phyloP scores from a whole-genome alignment of 805 yeast species.

The Hanseniaspora singularis region DNA sequence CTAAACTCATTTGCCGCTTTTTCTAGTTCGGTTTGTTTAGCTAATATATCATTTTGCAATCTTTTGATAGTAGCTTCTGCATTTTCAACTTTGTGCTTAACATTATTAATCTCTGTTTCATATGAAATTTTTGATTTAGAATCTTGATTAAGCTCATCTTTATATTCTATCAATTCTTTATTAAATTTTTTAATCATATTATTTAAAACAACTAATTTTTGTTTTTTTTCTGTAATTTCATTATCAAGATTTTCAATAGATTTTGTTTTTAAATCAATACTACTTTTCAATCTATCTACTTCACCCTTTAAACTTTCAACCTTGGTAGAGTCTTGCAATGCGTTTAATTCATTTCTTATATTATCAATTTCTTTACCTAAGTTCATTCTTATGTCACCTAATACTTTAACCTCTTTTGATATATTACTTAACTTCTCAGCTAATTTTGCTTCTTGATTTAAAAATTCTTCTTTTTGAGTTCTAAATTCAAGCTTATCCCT shows the following conservation, averaged over 20 bases:
- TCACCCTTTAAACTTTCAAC: conserved; percentile 22
- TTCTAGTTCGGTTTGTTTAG: too few relatives aligned
- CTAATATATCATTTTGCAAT: too few relatives aligned
- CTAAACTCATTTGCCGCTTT: too few relatives aligned
- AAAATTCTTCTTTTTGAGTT: neutral
- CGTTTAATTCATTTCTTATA: conserved; percentile 22
- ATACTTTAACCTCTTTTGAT: conserved; percentile 27
- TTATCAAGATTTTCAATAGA: conserved; percentile 23
- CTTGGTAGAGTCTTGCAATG: conserved; percentile 25
- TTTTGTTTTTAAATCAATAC: conserved; percentile 21
- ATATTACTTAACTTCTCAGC: conserved; percentile 18
- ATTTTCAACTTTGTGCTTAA: too few relatives aligned
- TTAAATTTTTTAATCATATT: conserved; percentile 16
- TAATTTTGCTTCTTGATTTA: conserved; percentile 1
- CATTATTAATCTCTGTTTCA: too few relatives aligned
- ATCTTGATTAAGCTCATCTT: too few relatives aligned
- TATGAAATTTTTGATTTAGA: too few relatives aligned
- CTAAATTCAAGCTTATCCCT: conserved; percentile 1
- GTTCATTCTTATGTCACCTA: conserved; percentile 24
- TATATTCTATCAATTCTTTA: conserved; percentile 17
- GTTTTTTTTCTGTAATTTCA: conserved; percentile 20
- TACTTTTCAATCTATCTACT: conserved; percentile 21
- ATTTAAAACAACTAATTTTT: conserved; percentile 20
- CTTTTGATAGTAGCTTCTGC: too few relatives aligned
- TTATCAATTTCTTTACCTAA: conserved; percentile 22